Percentiles rank a stretch among this genome's conserved stretches.
Conservation (phyloP, 129 eudicot species). For the Pittosporum tobira region DNA sequence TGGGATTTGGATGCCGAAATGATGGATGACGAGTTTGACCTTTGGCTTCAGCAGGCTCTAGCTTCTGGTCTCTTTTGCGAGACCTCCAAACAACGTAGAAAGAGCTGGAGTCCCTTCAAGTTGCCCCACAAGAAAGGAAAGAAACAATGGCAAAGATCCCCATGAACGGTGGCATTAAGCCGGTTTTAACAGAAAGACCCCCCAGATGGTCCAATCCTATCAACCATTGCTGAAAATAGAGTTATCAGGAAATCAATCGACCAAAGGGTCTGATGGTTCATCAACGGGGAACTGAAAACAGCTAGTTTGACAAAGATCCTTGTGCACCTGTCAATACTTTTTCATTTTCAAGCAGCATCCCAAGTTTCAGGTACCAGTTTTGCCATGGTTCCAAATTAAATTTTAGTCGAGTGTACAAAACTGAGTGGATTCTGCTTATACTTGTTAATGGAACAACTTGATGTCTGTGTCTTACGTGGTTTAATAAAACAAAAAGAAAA, state of each 20-base stretch:
- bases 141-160: conserved; percentile 58
- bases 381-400: conserved; percentile 1
- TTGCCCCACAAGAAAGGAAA: conserved; percentile 66
- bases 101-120: conserved; percentile 97
- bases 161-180: conserved; percentile 7
- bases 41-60: conserved; percentile 91
- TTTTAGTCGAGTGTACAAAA: not conserved
- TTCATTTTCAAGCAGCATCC: not conserved
- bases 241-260: not conserved
- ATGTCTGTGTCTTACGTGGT: not conserved
- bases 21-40: conserved; percentile 87
- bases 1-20: conserved; percentile 95
- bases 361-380: not conserved
- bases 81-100: conserved; percentile 79
- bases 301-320: not conserved
- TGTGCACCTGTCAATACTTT: conserved; percentile 1
- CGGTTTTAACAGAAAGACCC: not conserved
- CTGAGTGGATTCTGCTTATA: not conserved
- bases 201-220: not conserved
- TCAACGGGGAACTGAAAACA: not conserved
- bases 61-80: conserved; percentile 90
- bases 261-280: not conserved
- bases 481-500: too few species aligned
- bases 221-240: not conserved
- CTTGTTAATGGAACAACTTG: not conserved